phyloP scores from a whole-genome alignment of 2,329 filamentous ascomycete species.

The Fusarium veterinarium region DNA sequence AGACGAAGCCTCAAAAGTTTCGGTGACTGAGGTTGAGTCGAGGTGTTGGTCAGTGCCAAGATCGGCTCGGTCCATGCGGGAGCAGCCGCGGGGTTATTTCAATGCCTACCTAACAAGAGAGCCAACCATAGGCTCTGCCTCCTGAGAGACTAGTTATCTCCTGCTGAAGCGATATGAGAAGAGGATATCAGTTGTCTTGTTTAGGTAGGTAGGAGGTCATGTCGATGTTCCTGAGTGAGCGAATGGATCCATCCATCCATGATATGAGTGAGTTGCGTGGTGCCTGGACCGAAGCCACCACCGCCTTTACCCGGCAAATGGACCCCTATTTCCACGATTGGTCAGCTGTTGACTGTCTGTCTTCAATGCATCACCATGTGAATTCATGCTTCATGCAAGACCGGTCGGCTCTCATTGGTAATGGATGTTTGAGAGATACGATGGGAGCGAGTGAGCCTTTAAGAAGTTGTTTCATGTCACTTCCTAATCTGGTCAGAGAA shows the following conservation, averaged over 20 bases:
- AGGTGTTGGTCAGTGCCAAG: conserved; percentile 22
- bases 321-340: conserved; percentile 7
- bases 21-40: conserved; percentile 18
- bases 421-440: neutral
- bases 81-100: conserved; percentile 33
- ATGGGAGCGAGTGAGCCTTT: neutral
- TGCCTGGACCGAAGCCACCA: conserved; percentile 9
- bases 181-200: neutral
- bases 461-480: neutral
- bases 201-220: neutral
- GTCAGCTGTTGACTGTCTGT: conserved; percentile 5
- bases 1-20: conserved; percentile 25
- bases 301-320: conserved; percentile 13
- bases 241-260: neutral
- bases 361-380: conserved; percentile 3
- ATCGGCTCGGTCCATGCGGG: conserved; percentile 36
- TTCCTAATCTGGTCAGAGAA: neutral
- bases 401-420: neutral
- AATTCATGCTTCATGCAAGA: conserved; percentile 3
- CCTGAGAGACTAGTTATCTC: neutral
- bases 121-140: neutral
- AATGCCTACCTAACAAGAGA: neutral
- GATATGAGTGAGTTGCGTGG: conserved; percentile 13
- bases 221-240: neutral
- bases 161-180: neutral